Percentiles rank a stretch among this genome's conserved stretches.
These are phyloP conservation scores for Suaeda aralocaspica DNA, from an alignment of 148 eudicot species.

Conservation along the genomic window DNA sequence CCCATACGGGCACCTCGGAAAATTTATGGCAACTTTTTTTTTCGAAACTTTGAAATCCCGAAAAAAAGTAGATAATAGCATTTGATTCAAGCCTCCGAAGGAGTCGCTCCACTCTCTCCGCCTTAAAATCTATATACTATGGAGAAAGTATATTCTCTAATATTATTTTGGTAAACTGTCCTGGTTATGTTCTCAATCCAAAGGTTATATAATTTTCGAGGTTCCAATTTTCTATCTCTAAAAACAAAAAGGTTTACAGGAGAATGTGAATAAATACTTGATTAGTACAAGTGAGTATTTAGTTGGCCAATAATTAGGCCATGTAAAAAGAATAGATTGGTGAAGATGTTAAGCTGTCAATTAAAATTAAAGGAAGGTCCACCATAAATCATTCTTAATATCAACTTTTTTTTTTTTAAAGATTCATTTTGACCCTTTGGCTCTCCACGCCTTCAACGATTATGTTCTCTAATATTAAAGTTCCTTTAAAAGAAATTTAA, in stretches of 20 bases:
- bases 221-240: too few species aligned
- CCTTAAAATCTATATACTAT: too few species aligned
- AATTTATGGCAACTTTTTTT: too few species aligned
- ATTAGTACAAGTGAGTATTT: background rate
- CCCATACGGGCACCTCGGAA: too few species aligned
- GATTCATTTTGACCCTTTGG: constrained; percentile 16
- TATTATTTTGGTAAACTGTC: too few species aligned
- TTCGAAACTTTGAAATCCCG: too few species aligned
- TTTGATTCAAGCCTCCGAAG: too few species aligned
- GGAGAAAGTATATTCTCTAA: too few species aligned
- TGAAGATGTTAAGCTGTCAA: constrained; percentile 22
- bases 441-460: constrained; percentile 24
- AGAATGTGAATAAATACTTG: background rate
- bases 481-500: background rate
- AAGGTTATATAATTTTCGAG: too few species aligned
- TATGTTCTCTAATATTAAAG: constrained; percentile 11
- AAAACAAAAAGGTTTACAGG: background rate
- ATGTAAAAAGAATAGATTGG: constrained; percentile 5
- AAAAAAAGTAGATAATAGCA: too few species aligned
- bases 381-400: constrained; percentile 18
- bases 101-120: too few species aligned
- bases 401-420: constrained; percentile 18
- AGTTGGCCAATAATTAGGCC: constrained; percentile 4
- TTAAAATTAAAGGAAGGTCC: constrained; percentile 12
- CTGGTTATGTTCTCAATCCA: too few species aligned